These are phyloP conservation scores for Chaetothyriales sp. DNA, from an alignment of 2,329 filamentous ascomycete species.

Conservation along the genomic window DNA sequence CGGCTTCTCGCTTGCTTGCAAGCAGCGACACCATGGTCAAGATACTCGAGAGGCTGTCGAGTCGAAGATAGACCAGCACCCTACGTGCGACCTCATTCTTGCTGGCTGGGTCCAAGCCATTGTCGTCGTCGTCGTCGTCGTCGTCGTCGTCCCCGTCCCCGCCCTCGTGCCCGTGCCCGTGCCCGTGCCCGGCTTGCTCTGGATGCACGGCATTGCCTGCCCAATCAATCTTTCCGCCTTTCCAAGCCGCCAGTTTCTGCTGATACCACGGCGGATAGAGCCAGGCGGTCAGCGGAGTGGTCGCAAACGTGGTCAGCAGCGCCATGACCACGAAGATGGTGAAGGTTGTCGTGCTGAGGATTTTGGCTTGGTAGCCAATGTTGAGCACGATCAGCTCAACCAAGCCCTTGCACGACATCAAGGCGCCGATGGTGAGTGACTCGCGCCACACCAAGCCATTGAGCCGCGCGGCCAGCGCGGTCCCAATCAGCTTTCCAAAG, in stretches of 20 bases:
- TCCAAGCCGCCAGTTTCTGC: slow-evolving; percentile 59
- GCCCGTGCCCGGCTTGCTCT: slow-evolving; percentile 29
- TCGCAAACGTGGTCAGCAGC: slow-evolving; percentile 69
- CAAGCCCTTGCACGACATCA: slow-evolving; percentile 95
- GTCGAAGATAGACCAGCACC: slow-evolving; percentile 65
- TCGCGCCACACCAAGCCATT: slow-evolving; percentile 81
- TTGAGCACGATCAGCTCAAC: slow-evolving; percentile 84
- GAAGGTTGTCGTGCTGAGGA: slow-evolving; percentile 67
- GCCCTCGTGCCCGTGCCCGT: too few species aligned
- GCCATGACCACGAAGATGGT: slow-evolving; percentile 96
- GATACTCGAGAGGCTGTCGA: slow-evolving; percentile 71
- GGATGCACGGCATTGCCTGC: slow-evolving; percentile 44
- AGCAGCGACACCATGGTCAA: slow-evolving; percentile 73
- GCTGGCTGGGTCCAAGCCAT: slow-evolving; percentile 5
- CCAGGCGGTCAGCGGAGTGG: slow-evolving; percentile 59
- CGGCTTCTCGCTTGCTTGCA: slow-evolving; percentile 9
- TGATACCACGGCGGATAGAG: slow-evolving; percentile 70
- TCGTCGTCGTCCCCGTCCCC: slow-evolving; percentile 10
- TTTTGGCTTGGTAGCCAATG: slow-evolving; percentile 71
- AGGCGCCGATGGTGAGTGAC: slow-evolving; percentile 68
- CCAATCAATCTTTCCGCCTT: slow-evolving; percentile 83
- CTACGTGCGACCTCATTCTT: slow-evolving; percentile 34
- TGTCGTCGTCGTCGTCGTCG: slow-evolving; percentile 1
- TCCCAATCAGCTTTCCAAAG: slow-evolving; percentile 69
- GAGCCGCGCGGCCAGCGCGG: slow-evolving; percentile 59